Evolutionary conservation across 768 basidiomycete species (phyloP).

Genomic region (Kwoniella mangroviensis): DNA sequence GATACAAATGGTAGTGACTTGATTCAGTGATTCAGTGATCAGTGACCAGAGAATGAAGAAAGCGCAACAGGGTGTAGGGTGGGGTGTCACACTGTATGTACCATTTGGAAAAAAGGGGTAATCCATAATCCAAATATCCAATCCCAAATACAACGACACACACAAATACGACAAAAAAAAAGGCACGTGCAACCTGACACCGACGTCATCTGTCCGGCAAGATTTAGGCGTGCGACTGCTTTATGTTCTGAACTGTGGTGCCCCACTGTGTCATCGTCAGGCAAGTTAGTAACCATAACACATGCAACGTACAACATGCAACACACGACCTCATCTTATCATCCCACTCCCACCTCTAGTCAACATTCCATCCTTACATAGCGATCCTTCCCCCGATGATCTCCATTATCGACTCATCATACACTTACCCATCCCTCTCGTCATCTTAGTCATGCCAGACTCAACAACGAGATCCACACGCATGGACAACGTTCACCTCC

Average conservation of each 20-base stretch:
- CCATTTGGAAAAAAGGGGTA: not conserved
- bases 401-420: not conserved
- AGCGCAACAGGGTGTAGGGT: too few species aligned
- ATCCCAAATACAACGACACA: not conserved
- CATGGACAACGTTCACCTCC: not conserved
- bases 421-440: conserved; percentile 28
- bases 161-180: not conserved
- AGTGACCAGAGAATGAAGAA: too few species aligned
- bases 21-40: too few species aligned
- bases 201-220: not conserved
- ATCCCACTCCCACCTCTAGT: not conserved
- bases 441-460: conserved; percentile 28
- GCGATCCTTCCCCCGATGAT: not conserved
- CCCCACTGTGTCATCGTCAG: too few species aligned
- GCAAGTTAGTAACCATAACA: too few species aligned
- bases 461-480: not conserved
- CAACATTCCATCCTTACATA: not conserved
- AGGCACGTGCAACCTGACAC: conserved; percentile 8
- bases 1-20: too few species aligned
- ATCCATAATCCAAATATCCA: too few species aligned
- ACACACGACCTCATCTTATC: too few species aligned
- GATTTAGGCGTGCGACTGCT: not conserved
- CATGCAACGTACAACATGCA: too few species aligned
- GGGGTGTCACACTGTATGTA: too few species aligned
- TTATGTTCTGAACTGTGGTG: not conserved